phyloP scores from a whole-genome alignment of 2,329 filamentous ascomycete species.

The Alternaria arbusti region DNA sequence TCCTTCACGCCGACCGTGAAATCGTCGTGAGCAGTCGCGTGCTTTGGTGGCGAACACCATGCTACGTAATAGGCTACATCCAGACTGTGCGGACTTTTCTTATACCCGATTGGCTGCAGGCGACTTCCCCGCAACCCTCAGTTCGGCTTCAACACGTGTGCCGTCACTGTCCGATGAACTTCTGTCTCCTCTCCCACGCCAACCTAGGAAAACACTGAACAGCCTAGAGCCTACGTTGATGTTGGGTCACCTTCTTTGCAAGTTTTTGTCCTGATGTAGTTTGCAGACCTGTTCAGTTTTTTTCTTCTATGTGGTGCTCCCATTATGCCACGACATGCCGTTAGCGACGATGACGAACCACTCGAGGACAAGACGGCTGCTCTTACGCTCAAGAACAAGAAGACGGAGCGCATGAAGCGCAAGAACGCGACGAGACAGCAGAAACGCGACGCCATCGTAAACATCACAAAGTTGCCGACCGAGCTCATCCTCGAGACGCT shows the following conservation, averaged over 20 bases:
- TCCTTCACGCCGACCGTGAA: background rate
- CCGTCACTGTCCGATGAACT: constrained; percentile 7
- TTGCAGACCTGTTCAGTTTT: too few relatives aligned
- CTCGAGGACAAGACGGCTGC: constrained; percentile 59
- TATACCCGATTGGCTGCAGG: constrained; percentile 11
- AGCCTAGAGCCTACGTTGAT: too few relatives aligned
- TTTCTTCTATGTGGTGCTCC: too few relatives aligned
- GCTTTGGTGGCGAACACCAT: constrained; percentile 6
- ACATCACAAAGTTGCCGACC: constrained; percentile 58
- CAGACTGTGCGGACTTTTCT: constrained; percentile 2
- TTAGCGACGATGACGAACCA: constrained; percentile 49
- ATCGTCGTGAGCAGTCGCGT: background rate
- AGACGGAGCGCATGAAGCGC: constrained; percentile 58
- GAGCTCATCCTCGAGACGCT: constrained; percentile 61
- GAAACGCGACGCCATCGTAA: constrained; percentile 40
- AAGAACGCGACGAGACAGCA: constrained; percentile 42
- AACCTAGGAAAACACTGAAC: too few relatives aligned
- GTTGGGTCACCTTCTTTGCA: too few relatives aligned
- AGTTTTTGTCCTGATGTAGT: too few relatives aligned
- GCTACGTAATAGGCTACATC: constrained; percentile 2
- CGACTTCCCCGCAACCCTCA: constrained; percentile 7
- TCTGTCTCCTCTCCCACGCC: background rate
- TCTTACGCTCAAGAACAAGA: constrained; percentile 59
- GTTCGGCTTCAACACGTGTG: constrained; percentile 1
- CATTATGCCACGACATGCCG: constrained; percentile 31